Conservation (phyloP, 805 yeast genomes). For the Candida peoriensis region DNA sequence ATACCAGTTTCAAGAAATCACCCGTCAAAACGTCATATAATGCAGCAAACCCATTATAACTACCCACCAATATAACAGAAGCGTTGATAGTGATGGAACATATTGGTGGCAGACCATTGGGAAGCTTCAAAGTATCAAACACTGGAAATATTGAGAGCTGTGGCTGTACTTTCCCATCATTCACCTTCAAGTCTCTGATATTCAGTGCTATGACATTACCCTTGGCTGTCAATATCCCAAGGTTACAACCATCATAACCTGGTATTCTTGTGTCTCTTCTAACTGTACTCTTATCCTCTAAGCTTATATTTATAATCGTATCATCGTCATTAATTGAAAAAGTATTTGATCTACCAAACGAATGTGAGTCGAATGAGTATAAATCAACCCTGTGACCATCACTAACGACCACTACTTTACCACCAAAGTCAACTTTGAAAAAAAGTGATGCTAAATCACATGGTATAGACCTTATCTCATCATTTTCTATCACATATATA, state of each 20-base stretch:
- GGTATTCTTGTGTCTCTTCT: conserved; percentile 12
- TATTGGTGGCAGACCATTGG: conserved; percentile 13
- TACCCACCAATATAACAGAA: conserved; percentile 16
- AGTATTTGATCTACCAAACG: conserved; percentile 10
- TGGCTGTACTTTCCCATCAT: conserved; percentile 1
- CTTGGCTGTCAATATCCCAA: conserved; percentile 12
- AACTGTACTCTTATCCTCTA: conserved; percentile 10
- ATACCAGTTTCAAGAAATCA: conserved; percentile 11
- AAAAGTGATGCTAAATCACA: conserved; percentile 3
- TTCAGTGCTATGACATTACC: conserved; percentile 15
- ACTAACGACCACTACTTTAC: conserved; percentile 13
- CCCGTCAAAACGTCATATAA: conserved; percentile 21
- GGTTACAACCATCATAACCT: conserved; percentile 24
- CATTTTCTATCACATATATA: conserved; percentile 8
- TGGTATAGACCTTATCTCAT: conserved; percentile 1
- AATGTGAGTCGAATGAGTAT: conserved; percentile 9
- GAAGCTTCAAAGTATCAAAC: conserved; percentile 14
- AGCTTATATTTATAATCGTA: conserved; percentile 8
- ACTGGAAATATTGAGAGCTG: conserved; percentile 7
- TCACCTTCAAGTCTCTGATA: conserved; percentile 10
- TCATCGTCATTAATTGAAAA: conserved; percentile 6
- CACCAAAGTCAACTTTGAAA: conserved; percentile 23
- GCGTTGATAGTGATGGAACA: conserved; percentile 19
- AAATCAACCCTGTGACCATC: conserved; percentile 2
- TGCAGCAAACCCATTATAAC: conserved; percentile 21